A percentile compares a stretch with the other conserved stretches of the same genome.
phyloP scores from a whole-genome alignment of 805 yeast genomes.

The Lipomyces starkeyi region DNA sequence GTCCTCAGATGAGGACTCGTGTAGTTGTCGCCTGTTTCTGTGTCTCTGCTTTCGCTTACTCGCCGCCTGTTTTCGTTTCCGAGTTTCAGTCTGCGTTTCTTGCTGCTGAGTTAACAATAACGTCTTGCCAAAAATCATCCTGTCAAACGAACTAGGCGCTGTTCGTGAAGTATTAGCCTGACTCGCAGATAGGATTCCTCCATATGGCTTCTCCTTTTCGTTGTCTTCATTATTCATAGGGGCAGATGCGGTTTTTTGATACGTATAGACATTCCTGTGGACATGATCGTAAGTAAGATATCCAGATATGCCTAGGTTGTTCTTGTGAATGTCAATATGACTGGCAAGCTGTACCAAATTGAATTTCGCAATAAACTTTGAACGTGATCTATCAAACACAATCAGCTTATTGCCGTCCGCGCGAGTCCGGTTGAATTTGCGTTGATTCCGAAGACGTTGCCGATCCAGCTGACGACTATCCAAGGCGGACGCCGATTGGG shows the following conservation, averaged over 20 bases:
- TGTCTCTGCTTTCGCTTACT: background rate
- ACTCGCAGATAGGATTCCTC: slow-evolving; percentile 34
- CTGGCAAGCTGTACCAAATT: slow-evolving; percentile 26
- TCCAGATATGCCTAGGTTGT: slow-evolving; percentile 31
- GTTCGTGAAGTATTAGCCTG: slow-evolving; percentile 48
- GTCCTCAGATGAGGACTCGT: slow-evolving; percentile 1
- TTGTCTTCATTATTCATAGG: background rate
- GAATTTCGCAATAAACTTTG: slow-evolving; percentile 24
- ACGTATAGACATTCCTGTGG: slow-evolving; percentile 13
- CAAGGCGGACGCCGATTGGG: background rate
- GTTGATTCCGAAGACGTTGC: background rate
- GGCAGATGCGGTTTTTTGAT: background rate
- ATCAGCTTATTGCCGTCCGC: slow-evolving; percentile 13
- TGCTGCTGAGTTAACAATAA: slow-evolving; percentile 27
- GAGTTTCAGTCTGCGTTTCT: slow-evolving; percentile 10
- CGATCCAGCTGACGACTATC: background rate
- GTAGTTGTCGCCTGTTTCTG: background rate
- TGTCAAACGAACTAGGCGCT: slow-evolving; percentile 43
- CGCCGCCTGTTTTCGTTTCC: background rate
- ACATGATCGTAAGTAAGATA: slow-evolving; percentile 25
- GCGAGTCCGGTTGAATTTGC: background rate
- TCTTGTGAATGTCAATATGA: slow-evolving; percentile 26
- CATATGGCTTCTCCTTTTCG: slow-evolving; percentile 30
- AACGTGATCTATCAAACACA: slow-evolving; percentile 11
- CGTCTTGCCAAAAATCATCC: slow-evolving; percentile 41